Percentiles rank a stretch among this genome's conserved stretches.
Conservation (phyloP, 805 yeast genomes). For the Nakazawaea ambrosiae region DNA sequence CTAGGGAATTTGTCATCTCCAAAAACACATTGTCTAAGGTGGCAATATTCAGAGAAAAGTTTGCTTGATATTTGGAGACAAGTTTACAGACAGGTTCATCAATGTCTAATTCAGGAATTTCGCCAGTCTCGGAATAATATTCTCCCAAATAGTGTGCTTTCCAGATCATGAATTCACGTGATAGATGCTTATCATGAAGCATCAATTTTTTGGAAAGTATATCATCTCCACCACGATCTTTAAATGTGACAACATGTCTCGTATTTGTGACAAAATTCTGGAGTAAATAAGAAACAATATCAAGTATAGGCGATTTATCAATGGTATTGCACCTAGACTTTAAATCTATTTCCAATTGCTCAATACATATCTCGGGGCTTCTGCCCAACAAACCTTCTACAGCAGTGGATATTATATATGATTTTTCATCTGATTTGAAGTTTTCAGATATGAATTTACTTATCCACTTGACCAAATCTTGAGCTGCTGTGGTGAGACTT, state of each 20-base stretch:
- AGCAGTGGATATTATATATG: not conserved
- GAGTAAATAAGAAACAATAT: too few species aligned
- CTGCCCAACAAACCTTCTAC: not conserved
- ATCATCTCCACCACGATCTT: not conserved
- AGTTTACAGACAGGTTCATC: not conserved
- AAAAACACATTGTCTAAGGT: conserved; percentile 8
- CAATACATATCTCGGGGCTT: not conserved
- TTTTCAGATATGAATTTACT: too few species aligned
- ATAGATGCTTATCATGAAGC: conserved; percentile 5
- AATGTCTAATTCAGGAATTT: not conserved
- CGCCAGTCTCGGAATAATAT: conserved; percentile 22
- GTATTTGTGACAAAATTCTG: too few species aligned
- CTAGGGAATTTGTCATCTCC: not conserved
- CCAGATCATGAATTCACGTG: conserved; percentile 20
- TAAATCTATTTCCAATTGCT: too few species aligned
- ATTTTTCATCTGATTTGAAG: not conserved
- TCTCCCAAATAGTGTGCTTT: conserved; percentile 24
- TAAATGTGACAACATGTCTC: too few species aligned
- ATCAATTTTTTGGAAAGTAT: not conserved
- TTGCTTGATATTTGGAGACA: not conserved
- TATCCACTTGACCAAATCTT: too few species aligned
- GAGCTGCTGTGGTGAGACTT: too few species aligned
- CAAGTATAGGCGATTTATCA: too few species aligned
- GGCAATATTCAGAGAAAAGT: not conserved
- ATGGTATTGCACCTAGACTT: too few species aligned